Conservation (phyloP, 2,329 filamentous ascomycete species). For the Fusarium zealandicum region DNA sequence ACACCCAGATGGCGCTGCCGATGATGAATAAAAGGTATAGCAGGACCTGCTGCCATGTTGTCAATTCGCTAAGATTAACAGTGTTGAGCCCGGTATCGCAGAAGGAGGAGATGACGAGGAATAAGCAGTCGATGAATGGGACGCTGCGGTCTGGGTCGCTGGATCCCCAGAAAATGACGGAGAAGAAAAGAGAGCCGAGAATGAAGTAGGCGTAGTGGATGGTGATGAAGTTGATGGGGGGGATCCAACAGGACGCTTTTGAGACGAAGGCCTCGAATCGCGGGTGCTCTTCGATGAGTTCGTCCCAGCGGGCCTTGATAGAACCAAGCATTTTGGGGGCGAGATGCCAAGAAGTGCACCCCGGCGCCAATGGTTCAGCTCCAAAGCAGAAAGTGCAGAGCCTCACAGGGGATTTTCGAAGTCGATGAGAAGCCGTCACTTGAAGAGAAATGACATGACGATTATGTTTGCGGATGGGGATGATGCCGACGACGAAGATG, state of each 20-base stretch:
- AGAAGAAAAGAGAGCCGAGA: conserved; percentile 59
- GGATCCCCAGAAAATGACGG: conserved; percentile 67
- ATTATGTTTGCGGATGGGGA: background rate
- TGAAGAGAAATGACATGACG: conserved; percentile 29
- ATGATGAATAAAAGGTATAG: conserved; percentile 71
- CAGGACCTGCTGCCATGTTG: conserved; percentile 71
- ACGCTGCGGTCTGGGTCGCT: conserved; percentile 60
- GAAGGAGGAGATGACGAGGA: conserved; percentile 71
- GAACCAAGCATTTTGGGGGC: conserved; percentile 29
- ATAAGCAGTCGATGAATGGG: conserved; percentile 69
- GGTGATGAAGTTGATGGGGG: conserved; percentile 66
- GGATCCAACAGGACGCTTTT: conserved; percentile 36
- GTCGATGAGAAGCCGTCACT: conserved; percentile 14
- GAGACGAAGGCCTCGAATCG: conserved; percentile 13
- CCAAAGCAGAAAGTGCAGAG: conserved; percentile 12
- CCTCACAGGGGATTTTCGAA: conserved; percentile 5
- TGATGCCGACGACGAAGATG: background rate
- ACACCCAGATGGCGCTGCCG: conserved; percentile 73
- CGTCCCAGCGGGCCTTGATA: conserved; percentile 32
- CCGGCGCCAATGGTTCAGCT: conserved; percentile 18
- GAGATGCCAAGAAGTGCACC: conserved; percentile 20
- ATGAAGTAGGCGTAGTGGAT: conserved; percentile 74
- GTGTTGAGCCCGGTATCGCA: conserved; percentile 74
- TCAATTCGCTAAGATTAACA: conserved; percentile 68
- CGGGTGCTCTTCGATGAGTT: conserved; percentile 33